A percentile compares a stretch with the other conserved stretches of the same genome.
Evolutionary conservation across 208 protist genomes (phyloP).

Genomic region (Leptomonas seymouri): DNA sequence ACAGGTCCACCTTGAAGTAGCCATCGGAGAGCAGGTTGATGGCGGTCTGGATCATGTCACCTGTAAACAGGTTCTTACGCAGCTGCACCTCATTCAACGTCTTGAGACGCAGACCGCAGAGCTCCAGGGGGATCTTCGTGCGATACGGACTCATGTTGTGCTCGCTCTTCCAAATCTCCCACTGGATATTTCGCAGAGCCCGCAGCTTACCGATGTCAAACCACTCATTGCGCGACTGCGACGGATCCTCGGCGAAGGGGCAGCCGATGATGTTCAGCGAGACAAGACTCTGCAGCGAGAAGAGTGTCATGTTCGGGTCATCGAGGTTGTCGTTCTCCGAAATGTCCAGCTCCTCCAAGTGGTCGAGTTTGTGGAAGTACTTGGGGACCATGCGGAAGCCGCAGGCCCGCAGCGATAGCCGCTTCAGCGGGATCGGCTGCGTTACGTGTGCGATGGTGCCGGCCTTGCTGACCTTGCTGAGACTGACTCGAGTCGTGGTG

Average conservation of each 20-base stretch:
- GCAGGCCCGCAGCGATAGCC: conserved; percentile 71
- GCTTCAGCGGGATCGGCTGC: conserved; percentile 70
- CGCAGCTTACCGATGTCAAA: conserved; percentile 86
- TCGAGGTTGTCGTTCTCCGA: conserved; percentile 82
- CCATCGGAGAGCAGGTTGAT: conserved; percentile 83
- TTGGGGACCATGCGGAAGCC: conserved; percentile 79
- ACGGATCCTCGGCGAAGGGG: conserved; percentile 76
- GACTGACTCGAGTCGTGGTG: conserved; percentile 51
- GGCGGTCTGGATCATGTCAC: conserved; percentile 76
- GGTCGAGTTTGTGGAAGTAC: conserved; percentile 88
- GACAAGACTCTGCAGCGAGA: conserved; percentile 75
- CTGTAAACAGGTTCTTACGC: conserved; percentile 71
- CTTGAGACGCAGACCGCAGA: conserved; percentile 66
- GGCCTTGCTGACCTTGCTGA: conserved; percentile 74
- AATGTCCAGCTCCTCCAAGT: conserved; percentile 82
- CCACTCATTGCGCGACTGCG: conserved; percentile 78
- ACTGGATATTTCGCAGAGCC: conserved; percentile 71
- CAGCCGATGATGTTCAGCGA: conserved; percentile 84
- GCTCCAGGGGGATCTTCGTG: conserved; percentile 84
- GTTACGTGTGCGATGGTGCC: conserved; percentile 61
- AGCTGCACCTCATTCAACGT: conserved; percentile 76
- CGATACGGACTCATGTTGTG: conserved; percentile 86
- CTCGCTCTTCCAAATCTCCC: conserved; percentile 76
- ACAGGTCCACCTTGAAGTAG: conserved; percentile 89
- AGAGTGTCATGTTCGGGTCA: conserved; percentile 89